Evolutionary conservation across 164 flowering plant genomes (phyloP).

Genomic region (Taxillus chinensis): DNA sequence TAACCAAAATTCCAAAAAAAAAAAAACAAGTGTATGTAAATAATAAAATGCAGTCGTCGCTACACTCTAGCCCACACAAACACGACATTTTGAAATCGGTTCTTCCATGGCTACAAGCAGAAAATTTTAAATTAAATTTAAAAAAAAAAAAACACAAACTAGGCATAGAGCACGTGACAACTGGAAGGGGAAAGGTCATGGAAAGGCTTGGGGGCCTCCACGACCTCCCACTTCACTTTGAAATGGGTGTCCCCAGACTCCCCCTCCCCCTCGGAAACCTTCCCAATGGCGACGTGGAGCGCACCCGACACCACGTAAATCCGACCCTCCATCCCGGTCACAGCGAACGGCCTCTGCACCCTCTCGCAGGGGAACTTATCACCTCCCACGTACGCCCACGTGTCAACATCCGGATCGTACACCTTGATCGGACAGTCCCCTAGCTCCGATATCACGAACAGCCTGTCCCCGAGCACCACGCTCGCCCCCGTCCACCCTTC

Average conservation of each 20-base stretch:
- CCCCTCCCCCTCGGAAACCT: slow-evolving; percentile 3
- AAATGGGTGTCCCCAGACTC: neutral
- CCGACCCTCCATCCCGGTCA: slow-evolving; percentile 21
- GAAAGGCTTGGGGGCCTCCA: slow-evolving; percentile 29
- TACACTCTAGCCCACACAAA: no score
- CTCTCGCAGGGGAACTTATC: slow-evolving; percentile 27
- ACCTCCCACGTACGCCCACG: slow-evolving; percentile 37
- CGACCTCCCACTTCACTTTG: slow-evolving; percentile 24
- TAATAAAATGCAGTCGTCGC: no score
- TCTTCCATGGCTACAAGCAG: no score
- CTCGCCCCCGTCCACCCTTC: slow-evolving; percentile 57
- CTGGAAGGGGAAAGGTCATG: slow-evolving; percentile 23
- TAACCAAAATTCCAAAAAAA: no score
- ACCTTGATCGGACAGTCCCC: slow-evolving; percentile 33
- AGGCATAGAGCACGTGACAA: slow-evolving; percentile 39
- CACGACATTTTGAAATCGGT: no score
- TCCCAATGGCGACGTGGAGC: slow-evolving; percentile 31
- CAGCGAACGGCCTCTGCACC: slow-evolving; percentile 34
- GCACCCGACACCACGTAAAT: slow-evolving; percentile 34
- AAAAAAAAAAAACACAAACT: neutral
- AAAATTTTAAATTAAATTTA: no score
- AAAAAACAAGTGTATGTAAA: no score
- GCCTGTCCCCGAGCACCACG: slow-evolving; percentile 21
- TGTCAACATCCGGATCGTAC: slow-evolving; percentile 25
- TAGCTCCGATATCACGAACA: slow-evolving; percentile 45